These are phyloP conservation scores for Gryganskiella cystojenkinii DNA, from an alignment of 192 early-diverging fungal species.

Conservation along the genomic window DNA sequence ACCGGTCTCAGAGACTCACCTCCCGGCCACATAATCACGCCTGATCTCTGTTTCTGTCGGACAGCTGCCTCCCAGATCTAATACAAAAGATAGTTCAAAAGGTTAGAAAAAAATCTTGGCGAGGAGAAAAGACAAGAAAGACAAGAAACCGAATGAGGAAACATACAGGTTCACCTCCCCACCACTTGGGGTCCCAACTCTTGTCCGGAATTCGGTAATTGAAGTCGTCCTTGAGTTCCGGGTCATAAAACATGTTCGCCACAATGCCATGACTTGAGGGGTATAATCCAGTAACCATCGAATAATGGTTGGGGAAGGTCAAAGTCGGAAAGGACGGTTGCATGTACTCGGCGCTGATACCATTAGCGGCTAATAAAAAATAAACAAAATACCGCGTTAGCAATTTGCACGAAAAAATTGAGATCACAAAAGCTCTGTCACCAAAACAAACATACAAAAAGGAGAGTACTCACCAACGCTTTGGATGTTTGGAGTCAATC, in stretches of 20 bases:
- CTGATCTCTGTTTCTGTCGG: conserved; percentile 73
- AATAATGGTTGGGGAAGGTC: conserved; percentile 96
- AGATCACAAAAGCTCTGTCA: not conserved
- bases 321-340: conserved; percentile 77
- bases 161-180: conserved; percentile 87
- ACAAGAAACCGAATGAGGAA: not conserved
- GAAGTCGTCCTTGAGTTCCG: conserved; percentile 75
- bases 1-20: conserved; percentile 67
- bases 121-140: not conserved
- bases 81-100: not conserved
- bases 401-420: not conserved
- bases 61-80: conserved; percentile 91
- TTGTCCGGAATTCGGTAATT: conserved; percentile 75
- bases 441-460: conserved; percentile 1
- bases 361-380: conserved; percentile 47
- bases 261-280: conserved; percentile 95
- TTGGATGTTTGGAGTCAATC: conserved; percentile 73
- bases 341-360: conserved; percentile 71
- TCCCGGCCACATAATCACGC: conserved; percentile 93
- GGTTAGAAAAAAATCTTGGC: conserved; percentile 9
- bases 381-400: not conserved
- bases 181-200: conserved; percentile 81
- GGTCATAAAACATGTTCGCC: conserved; percentile 85
- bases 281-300: conserved; percentile 91
- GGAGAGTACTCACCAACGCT: conserved; percentile 60